Percentiles rank a stretch among this genome's conserved stretches.
Evolutionary conservation across 495 filamentous ascomycete genomes (phyloP).

Genomic region (Sporormia fimetaria): DNA sequence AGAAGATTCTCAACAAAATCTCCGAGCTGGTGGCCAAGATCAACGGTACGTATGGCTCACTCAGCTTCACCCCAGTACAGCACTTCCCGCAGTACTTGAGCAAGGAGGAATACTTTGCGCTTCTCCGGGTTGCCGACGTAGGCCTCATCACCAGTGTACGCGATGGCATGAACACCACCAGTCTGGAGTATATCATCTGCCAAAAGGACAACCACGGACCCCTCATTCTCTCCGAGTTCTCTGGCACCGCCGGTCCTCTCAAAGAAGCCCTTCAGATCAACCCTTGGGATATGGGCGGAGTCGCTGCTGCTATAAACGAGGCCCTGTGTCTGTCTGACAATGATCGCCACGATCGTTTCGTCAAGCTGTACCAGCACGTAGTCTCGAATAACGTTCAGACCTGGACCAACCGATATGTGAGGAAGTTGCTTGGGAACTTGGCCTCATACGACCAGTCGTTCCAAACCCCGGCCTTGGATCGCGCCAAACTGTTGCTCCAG

Average conservation of each 20-base stretch:
- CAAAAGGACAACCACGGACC: conserved; percentile 75
- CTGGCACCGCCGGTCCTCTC: conserved; percentile 78
- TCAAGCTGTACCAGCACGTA: conserved; percentile 67
- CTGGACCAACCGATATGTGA: conserved; percentile 69
- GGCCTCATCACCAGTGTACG: conserved; percentile 85
- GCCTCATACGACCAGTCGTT: conserved; percentile 61
- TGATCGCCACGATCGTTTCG: conserved; percentile 46
- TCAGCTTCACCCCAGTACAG: conserved; percentile 77
- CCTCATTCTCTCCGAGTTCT: conserved; percentile 89
- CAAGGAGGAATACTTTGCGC: conserved; percentile 79
- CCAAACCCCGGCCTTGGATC: conserved; percentile 71
- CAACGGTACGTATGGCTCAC: conserved; percentile 75
- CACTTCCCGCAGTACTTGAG: conserved; percentile 87
- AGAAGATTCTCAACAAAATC: conserved; percentile 70
- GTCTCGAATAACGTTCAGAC: conserved; percentile 68
- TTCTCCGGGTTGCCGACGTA: conserved; percentile 75
- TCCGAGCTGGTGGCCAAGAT: conserved; percentile 81
- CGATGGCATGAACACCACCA: conserved; percentile 95
- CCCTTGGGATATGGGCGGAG: conserved; percentile 75
- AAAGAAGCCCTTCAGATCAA: conserved; percentile 85
- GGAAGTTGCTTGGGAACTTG: conserved; percentile 64
- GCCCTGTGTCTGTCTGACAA: conserved; percentile 62
- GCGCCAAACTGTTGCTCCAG: conserved; percentile 51
- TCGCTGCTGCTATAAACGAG: conserved; percentile 65
- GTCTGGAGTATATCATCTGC: conserved; percentile 83